These are phyloP conservation scores for Curvularia verruculosa DNA, from an alignment of 2,329 filamentous ascomycete species.

Conservation along the genomic window DNA sequence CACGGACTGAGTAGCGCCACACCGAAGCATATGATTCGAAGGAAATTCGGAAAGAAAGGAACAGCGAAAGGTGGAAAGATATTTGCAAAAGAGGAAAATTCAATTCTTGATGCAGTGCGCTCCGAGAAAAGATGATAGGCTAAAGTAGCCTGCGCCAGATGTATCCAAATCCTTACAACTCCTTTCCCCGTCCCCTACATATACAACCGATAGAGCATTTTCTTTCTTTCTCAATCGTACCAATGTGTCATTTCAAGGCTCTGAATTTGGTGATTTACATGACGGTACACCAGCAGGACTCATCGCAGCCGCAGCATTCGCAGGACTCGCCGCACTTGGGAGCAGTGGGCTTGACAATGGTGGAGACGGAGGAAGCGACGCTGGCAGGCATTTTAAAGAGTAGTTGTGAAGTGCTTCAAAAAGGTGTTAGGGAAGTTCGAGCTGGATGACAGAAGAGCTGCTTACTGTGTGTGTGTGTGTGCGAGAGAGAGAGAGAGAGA, in stretches of 20 bases:
- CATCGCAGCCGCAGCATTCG: conserved; percentile 49
- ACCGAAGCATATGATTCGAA: not conserved
- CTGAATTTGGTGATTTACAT: conserved; percentile 9
- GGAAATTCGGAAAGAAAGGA: not conserved
- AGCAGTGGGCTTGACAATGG: conserved; percentile 48
- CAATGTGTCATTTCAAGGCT: not conserved
- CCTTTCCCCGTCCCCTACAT: not conserved
- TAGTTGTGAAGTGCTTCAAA: not conserved
- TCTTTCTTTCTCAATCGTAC: not conserved
- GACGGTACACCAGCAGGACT: conserved; percentile 36
- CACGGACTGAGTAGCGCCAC: not conserved
- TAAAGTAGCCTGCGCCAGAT: not conserved
- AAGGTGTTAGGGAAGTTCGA: not conserved
- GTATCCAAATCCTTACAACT: not conserved
- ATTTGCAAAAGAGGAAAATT: not conserved
- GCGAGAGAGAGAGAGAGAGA: too few relatives aligned
- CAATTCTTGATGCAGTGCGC: not conserved
- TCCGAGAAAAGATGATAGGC: not conserved
- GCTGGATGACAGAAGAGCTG: not conserved
- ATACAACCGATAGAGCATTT: not conserved
- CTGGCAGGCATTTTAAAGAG: conserved; percentile 40
- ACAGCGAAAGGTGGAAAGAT: not conserved
- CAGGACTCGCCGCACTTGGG: conserved; percentile 44
- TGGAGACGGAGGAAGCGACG: conserved; percentile 43
- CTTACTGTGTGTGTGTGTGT: too few relatives aligned